Base-by-base conservation (phyloP, 192 early-diverging fungal genomes). In the Cetraspora pellucida region DNA sequence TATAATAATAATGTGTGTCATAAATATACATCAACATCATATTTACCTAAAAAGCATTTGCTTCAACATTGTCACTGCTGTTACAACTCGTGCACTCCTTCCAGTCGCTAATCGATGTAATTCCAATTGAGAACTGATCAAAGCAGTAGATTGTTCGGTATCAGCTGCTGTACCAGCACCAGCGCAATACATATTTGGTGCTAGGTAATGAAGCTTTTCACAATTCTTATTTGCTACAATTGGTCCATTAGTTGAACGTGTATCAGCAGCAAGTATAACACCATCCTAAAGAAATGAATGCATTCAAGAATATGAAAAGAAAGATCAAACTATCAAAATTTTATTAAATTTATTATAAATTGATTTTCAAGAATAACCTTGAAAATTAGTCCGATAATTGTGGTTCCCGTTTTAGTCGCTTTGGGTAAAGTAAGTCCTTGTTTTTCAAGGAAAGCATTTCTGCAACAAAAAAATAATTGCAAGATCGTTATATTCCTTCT, bases 141-240 rank as follows among this genome's bases (percentile, higher is more conserved):
- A 86, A 71, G 87, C 89, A 44, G 96, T 99, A 7, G 96, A 96
- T 80, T 94, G 95, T 81, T 97, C 95, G 30, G 96, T 97, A 87
- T 99, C 97, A 27, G 97, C 97, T n/a, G 97, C 97, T 17, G 97
- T 99, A 78, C 97, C 96, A 28, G 96, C 97, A 72, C 97, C 96
- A 80, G 95, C 95, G 85, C 96, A 98, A 87, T 97, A 93, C 90
- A 97, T 96, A 85, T 99, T 99, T 76, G 96, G 96, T 52, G 96
- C 94, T 59, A 99, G 81, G 79, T 96, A 97, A 87, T 97, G 96
- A 72, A 99, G 96, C 88, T 99, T 99, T 86, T 94, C 90, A 85
- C 96, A 98, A 85, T 99, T 98, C 86, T 99, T 99, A 88, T 99
- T 96, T 1, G 95, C 94, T 11, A 99, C 96, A 79, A 97, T 98